Conservation (phyloP, 192 early-diverging fungal genomes). For the Lobosporangium transversale region DNA sequence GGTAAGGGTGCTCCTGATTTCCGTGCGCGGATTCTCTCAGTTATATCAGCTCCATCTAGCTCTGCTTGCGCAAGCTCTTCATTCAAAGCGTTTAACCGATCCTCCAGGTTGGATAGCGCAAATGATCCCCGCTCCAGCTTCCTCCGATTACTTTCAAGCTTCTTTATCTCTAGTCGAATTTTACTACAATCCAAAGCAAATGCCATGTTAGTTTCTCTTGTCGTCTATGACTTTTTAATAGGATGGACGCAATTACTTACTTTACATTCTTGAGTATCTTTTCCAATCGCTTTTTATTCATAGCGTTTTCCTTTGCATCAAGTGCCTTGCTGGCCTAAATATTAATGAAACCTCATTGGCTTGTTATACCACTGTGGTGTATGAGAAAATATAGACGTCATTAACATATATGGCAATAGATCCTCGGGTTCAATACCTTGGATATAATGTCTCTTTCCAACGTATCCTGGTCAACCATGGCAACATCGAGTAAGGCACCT, state of each 20-base stretch:
- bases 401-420: background rate
- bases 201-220: background rate
- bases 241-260: conserved; percentile 33
- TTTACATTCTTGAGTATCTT: conserved; percentile 67
- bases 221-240: background rate
- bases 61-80: conserved; percentile 31
- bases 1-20: conserved; percentile 20
- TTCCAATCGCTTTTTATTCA: conserved; percentile 72
- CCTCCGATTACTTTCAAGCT: conserved; percentile 49
- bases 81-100: conserved; percentile 13
- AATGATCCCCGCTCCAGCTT: conserved; percentile 35
- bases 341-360: background rate
- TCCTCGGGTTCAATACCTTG: conserved; percentile 61
- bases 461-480: conserved; percentile 66
- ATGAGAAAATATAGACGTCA: background rate
- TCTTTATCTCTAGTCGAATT: conserved; percentile 53
- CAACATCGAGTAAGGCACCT: conserved; percentile 50
- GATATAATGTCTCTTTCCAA: conserved; percentile 75
- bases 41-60: conserved; percentile 58
- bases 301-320: conserved; percentile 65
- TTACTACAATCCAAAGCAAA: conserved; percentile 24
- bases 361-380: background rate
- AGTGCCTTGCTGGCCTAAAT: conserved; percentile 67
- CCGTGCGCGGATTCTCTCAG: conserved; percentile 45
- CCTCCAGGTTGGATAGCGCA: conserved; percentile 28